Evolutionary conservation across 805 yeast species (phyloP), one percentile per base, ranked within the genome.

Genomic region (Metschnikowia colocasiae): DNA sequence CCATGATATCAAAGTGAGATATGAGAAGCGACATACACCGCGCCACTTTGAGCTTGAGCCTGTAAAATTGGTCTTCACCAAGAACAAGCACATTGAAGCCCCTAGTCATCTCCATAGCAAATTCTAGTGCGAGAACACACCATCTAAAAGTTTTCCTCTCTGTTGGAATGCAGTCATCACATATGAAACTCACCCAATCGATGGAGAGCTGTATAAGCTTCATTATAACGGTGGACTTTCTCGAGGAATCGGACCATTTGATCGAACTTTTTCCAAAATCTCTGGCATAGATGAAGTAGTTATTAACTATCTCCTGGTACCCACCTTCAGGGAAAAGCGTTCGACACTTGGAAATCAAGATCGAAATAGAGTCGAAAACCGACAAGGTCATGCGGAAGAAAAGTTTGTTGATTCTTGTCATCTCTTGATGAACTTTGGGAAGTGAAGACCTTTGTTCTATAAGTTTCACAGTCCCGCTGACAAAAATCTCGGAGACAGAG

Each of bases 1-100:
- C 98, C 97, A 92, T 94, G 44, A 94, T 90, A 67, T 94, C 99
- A 60, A 94, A 94, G 68, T 94, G 98, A 0, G 97, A 88, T 52
- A 94, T 92, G 50, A 94, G 73, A 43, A 94, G 71, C 1, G 97
- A 83, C 90, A 94, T 88, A 67, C 97, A 90, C 1, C 95, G 87
- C 1, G 97, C 95, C 39, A 94, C 96, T 60, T 88, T 89, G 43
- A 80, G 75, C 56, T 90, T 83, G 53, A 94, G 69, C 32, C 75
- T 67, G 48, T 77, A 69, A 60, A 91, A 94, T 58, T 88, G 90
- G 22, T 80, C 87, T 52, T 87, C 87, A 48, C 80, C 82, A 47
- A 94, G 71, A 0, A 91, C 85, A 44, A 92, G 69, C 34, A 94
- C 90, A 59, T 92, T 91, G 61, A 86, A 86, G 1, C 97, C 97